Evolutionary conservation across 768 basidiomycete species (phyloP), one percentile per base, ranked within the genome.

Genomic region (Piloderma croceum): DNA sequence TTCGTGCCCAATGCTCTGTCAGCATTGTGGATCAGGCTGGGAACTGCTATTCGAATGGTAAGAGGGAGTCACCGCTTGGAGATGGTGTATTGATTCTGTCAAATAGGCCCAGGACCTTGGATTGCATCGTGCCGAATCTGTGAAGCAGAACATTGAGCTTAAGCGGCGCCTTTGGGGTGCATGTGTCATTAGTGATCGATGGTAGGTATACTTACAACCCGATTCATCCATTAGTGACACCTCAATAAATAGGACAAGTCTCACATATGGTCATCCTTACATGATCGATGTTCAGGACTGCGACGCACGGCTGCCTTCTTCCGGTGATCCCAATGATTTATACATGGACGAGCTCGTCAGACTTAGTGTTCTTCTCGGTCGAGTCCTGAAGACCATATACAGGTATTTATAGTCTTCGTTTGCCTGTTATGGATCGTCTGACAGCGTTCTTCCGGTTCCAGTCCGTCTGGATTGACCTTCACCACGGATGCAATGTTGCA

Each of bases 251-350:
- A 90, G 88, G 89, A 76, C 82, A 40, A 89, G 87, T 56, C 68
- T 92, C 25, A 82, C 89, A 18, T 90, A 91, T 51, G 94, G 94
- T 0, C 88, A 91, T 49, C 94, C 94, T 3, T 86, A 82, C 58
- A 89, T 94, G 85, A 94, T 99, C 46, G 93, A 97, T 59, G 79
- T 98, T 2, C 81, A 86, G 49, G 96, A 99, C 60, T 99, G 96
- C 61, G 94, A 99, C 61, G 86, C 89, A 4, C 82, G 92, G 39
- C 69, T 96, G 24, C 93, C 93, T 1, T 90, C 90, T 7, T 89
- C 88, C 2, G 91, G 89, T 32, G 83, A 90, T 52, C 73, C 76
- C 11, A 72, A 75, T 42, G 79, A 84, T 57, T 60, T 86, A 44
- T 92, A 92, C 63, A 78, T 91, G 70, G 81, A 88, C 54, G 91